These are phyloP conservation scores for Kodamaea lidongshanica DNA, from an alignment of 805 yeast species.

Conservation along the genomic window DNA sequence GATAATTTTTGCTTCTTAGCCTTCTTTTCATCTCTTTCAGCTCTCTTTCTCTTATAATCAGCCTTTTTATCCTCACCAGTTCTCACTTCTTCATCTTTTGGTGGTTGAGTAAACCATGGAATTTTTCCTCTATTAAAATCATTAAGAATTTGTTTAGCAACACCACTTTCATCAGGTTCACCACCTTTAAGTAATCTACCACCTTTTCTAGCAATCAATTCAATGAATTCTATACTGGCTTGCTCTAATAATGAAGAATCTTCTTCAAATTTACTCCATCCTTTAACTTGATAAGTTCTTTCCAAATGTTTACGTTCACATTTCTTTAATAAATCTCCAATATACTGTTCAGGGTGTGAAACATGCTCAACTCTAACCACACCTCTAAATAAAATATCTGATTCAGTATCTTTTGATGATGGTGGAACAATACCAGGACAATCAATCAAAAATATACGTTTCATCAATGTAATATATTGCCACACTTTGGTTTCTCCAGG, in stretches of 20 bases:
- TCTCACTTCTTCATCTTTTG: constrained; percentile 68
- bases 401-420: constrained; percentile 77
- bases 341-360: constrained; percentile 89
- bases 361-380: constrained; percentile 99
- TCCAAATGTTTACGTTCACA: constrained; percentile 88
- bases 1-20: constrained; percentile 19
- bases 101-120: constrained; percentile 90
- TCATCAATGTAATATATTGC: constrained; percentile 98
- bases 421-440: constrained; percentile 99
- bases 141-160: constrained; percentile 81
- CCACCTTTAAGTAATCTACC: constrained; percentile 95
- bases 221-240: constrained; percentile 65
- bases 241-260: constrained; percentile 41
- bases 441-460: constrained; percentile 88
- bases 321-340: constrained; percentile 76
- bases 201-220: constrained; percentile 83
- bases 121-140: constrained; percentile 96
- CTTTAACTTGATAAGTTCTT: constrained; percentile 89
- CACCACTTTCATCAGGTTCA: constrained; percentile 93
- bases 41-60: constrained; percentile 46
- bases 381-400: constrained; percentile 91
- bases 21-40: constrained; percentile 39
- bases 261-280: constrained; percentile 59
- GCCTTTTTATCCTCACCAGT: constrained; percentile 55
- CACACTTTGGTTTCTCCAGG: constrained; percentile 99